These are phyloP conservation scores for Papiliotrema fonsecae DNA, from an alignment of 1,284 basidiomycete genomes.

Conservation along the genomic window DNA sequence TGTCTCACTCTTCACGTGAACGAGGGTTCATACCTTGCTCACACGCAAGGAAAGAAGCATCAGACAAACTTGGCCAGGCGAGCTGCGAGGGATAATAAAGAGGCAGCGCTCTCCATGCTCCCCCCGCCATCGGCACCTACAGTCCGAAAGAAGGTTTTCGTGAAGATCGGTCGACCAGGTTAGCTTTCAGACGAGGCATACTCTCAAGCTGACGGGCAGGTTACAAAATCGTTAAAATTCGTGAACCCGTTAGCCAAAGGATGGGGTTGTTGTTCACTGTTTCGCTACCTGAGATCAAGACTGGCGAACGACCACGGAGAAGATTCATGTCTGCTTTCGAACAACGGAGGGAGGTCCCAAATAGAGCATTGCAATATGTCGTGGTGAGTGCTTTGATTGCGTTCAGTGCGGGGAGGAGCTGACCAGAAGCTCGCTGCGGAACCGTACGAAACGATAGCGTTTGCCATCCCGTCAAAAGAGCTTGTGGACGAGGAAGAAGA, in stretches of 20 bases:
- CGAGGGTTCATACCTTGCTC: slow-evolving; percentile 97
- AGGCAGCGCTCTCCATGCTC: slow-evolving; percentile 77
- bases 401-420: neutral
- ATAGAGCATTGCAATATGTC: slow-evolving; percentile 94
- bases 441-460: slow-evolving; percentile 97
- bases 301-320: slow-evolving; percentile 74
- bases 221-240: slow-evolving; percentile 53
- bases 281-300: slow-evolving; percentile 89
- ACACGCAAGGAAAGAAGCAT: slow-evolving; percentile 99
- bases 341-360: slow-evolving; percentile 90
- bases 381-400: slow-evolving; percentile 61
- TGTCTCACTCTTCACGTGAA: slow-evolving; percentile 98
- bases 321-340: slow-evolving; percentile 99
- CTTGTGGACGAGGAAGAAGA: slow-evolving; percentile 78
- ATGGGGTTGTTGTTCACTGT: slow-evolving; percentile 93
- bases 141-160: slow-evolving; percentile 84
- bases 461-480: slow-evolving; percentile 95
- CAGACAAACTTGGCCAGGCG: slow-evolving; percentile 96
- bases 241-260: slow-evolving; percentile 51
- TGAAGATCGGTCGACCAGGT: slow-evolving; percentile 95
- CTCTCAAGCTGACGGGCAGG: slow-evolving; percentile 16
- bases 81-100: slow-evolving; percentile 91
- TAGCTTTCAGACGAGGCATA: slow-evolving; percentile 8
- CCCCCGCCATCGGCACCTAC: slow-evolving; percentile 53
- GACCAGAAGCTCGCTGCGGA: slow-evolving; percentile 81